Base-by-base conservation (phyloP, 805 yeast species). In the Cyberlindnera meyerae region DNA sequence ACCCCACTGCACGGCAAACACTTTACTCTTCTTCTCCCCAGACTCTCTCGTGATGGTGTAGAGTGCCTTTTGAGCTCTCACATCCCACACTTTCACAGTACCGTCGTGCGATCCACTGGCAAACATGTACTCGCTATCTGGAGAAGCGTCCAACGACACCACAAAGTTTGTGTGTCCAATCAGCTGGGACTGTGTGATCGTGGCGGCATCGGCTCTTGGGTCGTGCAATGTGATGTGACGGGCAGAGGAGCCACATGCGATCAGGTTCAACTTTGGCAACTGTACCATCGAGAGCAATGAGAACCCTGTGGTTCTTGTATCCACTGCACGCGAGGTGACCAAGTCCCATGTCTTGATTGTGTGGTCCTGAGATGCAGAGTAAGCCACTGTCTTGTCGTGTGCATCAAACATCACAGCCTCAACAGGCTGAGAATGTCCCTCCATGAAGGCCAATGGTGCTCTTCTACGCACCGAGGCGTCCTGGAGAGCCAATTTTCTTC, bases 171-270 rank as follows among this genome's bases (percentile, higher is more conserved):
- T 75, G 60, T 93, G 98, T 6, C 98, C 98, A 33, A 77, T 68
- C 36, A 93, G 71, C 60, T 88, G 94, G 37, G 75, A 79, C 39
- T 79, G 81, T 12, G 78, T 71, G 27, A 81, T 72, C 7, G 77
- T 71, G 6, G 75, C 67, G 3, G 81, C 70, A 1, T 76, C 61
- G 3, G 71, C 71, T 57, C 98, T 75, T 30, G 97, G 97, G 59
- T 93, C 98, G 55, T 87, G 95, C 43, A 93, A 68, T 37, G 88
- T 81, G 45, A 93, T 89, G 61, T 93, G 97, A 62, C 98, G 82
- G n/a, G 97, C 97, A 11, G 96, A 82, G 1, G 97, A 87, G n/a
- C 98, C 98, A 39, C 90, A 77, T 8, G 89, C 95, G 21, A 93
- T 63, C 37, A 93, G 66, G 44, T 84, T 75, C 36, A 80, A 65